Conservation (phyloP, 2,329 filamentous ascomycete species). For the Torrubiella hemipterigena region DNA sequence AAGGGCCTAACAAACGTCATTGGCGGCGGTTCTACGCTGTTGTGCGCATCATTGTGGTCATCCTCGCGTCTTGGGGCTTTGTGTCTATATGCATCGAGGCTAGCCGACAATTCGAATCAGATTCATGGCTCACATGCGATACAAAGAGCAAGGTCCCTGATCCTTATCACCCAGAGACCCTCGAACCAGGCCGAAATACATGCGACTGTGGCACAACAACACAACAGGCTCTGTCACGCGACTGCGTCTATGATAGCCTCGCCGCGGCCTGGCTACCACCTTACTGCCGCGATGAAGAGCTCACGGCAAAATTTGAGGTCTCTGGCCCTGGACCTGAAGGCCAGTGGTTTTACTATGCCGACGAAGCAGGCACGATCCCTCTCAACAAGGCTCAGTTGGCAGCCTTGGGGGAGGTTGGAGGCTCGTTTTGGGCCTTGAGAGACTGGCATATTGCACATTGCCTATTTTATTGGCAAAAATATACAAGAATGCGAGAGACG, state of each 20-base stretch:
- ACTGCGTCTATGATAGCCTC: conserved; percentile 21
- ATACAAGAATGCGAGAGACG: conserved; percentile 6
- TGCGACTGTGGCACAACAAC: conserved; percentile 20
- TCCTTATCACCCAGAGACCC: no score
- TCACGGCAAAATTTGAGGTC: conserved; percentile 18
- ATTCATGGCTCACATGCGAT: no score
- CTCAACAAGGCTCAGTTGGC: conserved; percentile 12
- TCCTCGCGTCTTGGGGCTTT: no score
- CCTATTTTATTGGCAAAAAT: conserved; percentile 20
- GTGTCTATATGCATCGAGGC: no score
- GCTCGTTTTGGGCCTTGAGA: conserved; percentile 10
- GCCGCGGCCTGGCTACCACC: conserved; percentile 21
- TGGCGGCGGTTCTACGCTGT: no score
- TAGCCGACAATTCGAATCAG: no score
- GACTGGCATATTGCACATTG: conserved; percentile 21
- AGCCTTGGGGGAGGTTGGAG: conserved; percentile 7
- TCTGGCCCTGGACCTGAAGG: conserved; percentile 16
- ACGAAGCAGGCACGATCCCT: conserved; percentile 11
- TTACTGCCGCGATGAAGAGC: conserved; percentile 19
- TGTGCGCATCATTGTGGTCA: no score
- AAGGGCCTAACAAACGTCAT: no score
- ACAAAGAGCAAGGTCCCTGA: no score
- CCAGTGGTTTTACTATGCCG: conserved; percentile 19
- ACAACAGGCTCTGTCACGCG: conserved; percentile 13
- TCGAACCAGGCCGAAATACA: no score